phyloP scores from a whole-genome alignment of 768 basidiomycete genomes.

The Mrakia gelida region DNA sequence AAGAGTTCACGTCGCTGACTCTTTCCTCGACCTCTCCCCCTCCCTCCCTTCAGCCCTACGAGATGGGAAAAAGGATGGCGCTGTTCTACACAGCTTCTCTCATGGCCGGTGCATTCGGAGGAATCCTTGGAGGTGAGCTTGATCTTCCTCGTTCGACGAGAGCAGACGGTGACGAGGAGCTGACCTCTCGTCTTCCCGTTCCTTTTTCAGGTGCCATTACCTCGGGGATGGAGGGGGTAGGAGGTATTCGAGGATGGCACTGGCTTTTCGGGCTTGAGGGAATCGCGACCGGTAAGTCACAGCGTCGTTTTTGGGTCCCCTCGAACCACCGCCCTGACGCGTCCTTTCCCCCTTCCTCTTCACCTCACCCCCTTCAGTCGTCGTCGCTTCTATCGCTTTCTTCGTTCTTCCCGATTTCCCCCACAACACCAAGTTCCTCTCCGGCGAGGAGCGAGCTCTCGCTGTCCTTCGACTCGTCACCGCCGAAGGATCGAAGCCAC shows the following conservation, averaged over 20 bases:
- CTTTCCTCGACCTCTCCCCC: conserved; percentile 6
- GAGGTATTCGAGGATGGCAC: conserved; percentile 41
- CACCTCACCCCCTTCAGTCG: conserved; percentile 36
- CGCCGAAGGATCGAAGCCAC: conserved; percentile 32
- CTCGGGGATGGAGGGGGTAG: conserved; percentile 39
- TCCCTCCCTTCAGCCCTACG: conserved; percentile 35
- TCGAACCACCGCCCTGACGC: too few relatives aligned
- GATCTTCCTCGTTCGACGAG: background rate
- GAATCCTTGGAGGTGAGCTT: background rate
- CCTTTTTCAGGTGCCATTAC: conserved; percentile 43
- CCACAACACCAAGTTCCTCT: conserved; percentile 40
- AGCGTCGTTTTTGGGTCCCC: too few relatives aligned
- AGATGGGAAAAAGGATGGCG: conserved; percentile 43
- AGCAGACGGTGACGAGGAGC: background rate
- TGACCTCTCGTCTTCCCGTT: conserved; percentile 36
- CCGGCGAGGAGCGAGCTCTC: conserved; percentile 36
- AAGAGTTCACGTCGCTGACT: background rate
- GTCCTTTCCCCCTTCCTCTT: conserved; percentile 39
- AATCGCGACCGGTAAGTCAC: conserved; percentile 3
- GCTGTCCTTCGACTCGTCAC: conserved; percentile 36
- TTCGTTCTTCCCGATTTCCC: conserved; percentile 43
- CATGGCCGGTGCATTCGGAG: conserved; percentile 41
- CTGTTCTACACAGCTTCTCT: conserved; percentile 44
- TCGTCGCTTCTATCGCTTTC: conserved; percentile 36
- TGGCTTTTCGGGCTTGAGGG: conserved; percentile 36